Evolutionary conservation across 2,329 filamentous ascomycete genomes (phyloP).

Genomic region (Claviceps arundinis): DNA sequence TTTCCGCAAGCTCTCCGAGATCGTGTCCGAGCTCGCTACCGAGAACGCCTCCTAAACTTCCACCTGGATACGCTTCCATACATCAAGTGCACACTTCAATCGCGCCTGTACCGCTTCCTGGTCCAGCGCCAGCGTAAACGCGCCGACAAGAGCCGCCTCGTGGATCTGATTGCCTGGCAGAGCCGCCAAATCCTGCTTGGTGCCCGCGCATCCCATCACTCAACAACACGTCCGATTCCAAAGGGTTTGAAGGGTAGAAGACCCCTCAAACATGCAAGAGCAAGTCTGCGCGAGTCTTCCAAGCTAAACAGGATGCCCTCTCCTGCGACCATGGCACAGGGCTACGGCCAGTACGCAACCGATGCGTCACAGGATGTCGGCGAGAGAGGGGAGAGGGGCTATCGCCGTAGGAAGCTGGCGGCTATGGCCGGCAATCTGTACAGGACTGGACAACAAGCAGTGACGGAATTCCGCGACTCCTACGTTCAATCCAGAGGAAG

Average conservation of each 20-base stretch:
- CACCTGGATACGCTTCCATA: conserved; percentile 62
- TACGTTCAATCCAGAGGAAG: conserved; percentile 39
- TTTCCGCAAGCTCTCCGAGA: conserved; percentile 51
- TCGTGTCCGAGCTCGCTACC: conserved; percentile 46
- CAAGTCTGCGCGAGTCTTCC: conserved; percentile 16
- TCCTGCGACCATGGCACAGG: conserved; percentile 11
- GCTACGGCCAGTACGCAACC: conserved; percentile 16
- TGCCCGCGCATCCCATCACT: background rate
- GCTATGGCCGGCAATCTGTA: conserved; percentile 46
- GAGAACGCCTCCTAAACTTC: conserved; percentile 53
- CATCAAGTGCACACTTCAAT: conserved; percentile 59
- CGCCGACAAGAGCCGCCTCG: conserved; percentile 31
- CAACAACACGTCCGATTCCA: background rate
- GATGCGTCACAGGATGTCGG: conserved; percentile 13
- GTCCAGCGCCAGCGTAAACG: conserved; percentile 48
- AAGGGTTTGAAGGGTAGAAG: background rate
- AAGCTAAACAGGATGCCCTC: conserved; percentile 17
- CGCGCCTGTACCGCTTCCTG: conserved; percentile 62
- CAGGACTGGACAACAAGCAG: conserved; percentile 40
- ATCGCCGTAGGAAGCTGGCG: conserved; percentile 65
- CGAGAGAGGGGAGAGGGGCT: conserved; percentile 44
- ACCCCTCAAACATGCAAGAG: conserved; percentile 19
- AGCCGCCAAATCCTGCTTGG: conserved; percentile 34
- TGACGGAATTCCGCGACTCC: conserved; percentile 45
- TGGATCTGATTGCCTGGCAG: conserved; percentile 28